Evolutionary conservation across 352 stramenopile genomes (phyloP), one percentile per base, ranked within the genome.

Genomic region (Pythium insidiosum): DNA sequence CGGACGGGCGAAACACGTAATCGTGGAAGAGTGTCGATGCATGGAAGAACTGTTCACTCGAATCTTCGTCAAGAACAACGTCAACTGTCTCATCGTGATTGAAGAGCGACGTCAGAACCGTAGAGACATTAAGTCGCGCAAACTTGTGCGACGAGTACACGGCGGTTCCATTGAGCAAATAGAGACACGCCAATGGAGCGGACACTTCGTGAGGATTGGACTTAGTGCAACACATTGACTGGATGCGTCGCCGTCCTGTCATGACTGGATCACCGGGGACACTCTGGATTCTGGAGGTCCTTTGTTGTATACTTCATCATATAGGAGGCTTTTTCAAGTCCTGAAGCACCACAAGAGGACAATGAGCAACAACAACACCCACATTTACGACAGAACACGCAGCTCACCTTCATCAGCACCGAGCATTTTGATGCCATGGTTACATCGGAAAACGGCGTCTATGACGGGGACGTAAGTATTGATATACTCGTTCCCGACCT

Each of bases 221-320:
- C 13, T 43, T 12, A 29, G 3, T 51, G n/a, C 11, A 36, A 16
- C 12, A 26, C 43, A 51, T 51, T 2, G 43, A 50, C 24, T 33
- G 16, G 12, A 28, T 6, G 23, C 33, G 7, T 16, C 21, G 16
- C 6, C 21, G 16, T 16, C 43, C 43, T 16, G 21, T 26, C 1
- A 11, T 24, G 9, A 34, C 19, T 2, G 43, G 23, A 30, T 50
- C 43, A 1, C 15, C 30, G 10, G 31, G 3, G 13, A 16, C 22
- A 25, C 37, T 52, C 45, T 3, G 45, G n/a, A 2, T 1, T 18
- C 13, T 38, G 15, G 13, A 45, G 36, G 4, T n/a, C 12, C 28
- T 52, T 52, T 21, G 45, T 38, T 4, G 44, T 25, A 29, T 51
- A 51, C n/a, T 43, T 51, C 34, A 51, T 51, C 44, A 51, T 51